Percentiles rank a stretch among this genome's conserved stretches.
phyloP scores from a whole-genome alignment of 441 rosid species.

The Adansonia grandidieri region DNA sequence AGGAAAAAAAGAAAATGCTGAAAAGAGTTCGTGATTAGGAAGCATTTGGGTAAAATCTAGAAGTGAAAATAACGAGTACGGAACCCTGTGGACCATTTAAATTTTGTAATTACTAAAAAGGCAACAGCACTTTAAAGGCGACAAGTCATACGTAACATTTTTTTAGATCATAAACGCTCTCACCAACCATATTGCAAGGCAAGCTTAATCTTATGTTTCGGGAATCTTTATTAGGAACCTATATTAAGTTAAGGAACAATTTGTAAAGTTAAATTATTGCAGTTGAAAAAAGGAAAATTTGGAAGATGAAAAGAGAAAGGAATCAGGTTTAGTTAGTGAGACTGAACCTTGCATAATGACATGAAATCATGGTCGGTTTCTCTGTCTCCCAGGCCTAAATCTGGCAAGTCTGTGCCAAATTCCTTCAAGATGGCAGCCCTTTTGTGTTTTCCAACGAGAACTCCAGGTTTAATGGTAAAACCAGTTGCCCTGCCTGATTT shows the following conservation, averaged over 20 bases:
- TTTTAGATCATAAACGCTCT: conserved; percentile 31
- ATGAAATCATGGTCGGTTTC: conserved; percentile 75
- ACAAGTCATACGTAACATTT: not conserved
- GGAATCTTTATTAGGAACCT: conserved; percentile 1
- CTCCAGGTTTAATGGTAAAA: conserved; percentile 62
- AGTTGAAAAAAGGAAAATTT: not conserved
- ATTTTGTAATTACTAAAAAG: not conserved
- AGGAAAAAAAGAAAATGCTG: too few species aligned
- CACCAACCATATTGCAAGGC: conserved; percentile 37
- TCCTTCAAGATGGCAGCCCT: conserved; percentile 65
- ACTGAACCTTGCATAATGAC: conserved; percentile 83
- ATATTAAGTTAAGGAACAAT: not conserved
- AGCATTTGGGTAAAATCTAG: not conserved
- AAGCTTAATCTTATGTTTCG: conserved; percentile 2
- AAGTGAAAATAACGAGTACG: not conserved
- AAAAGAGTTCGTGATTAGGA: too few species aligned
- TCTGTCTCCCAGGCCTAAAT: conserved; percentile 82
- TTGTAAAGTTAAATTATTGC: conserved; percentile 11
- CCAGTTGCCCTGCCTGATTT: conserved; percentile 83
- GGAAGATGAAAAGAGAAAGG: not conserved
- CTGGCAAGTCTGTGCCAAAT: conserved; percentile 65
- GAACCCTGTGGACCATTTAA: not conserved
- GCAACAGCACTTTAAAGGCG: not conserved
- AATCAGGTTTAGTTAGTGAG: not conserved
- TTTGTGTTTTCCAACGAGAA: conserved; percentile 66